Evolutionary conservation across 1,284 basidiomycete genomes (phyloP).

Genomic region (Agroathelia rolfsii): DNA sequence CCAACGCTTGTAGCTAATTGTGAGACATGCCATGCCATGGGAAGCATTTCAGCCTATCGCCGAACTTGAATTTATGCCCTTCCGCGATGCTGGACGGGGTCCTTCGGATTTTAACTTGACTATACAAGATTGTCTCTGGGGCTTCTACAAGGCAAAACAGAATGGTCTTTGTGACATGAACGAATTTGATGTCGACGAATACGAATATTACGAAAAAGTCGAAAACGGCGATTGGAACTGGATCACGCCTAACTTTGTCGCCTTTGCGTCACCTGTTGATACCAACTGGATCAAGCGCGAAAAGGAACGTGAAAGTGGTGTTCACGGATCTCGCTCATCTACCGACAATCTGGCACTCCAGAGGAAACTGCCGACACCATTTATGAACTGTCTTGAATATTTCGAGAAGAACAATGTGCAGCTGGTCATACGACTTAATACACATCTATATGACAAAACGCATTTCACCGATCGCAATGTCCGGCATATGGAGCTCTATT

Average conservation of each 20-base stretch:
- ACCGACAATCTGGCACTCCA: slow-evolving; percentile 51
- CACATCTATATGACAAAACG: slow-evolving; percentile 83
- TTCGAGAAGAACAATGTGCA: slow-evolving; percentile 84
- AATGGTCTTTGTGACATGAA: slow-evolving; percentile 86
- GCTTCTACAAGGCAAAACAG: slow-evolving; percentile 89
- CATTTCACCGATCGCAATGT: slow-evolving; percentile 84
- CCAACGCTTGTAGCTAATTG: slow-evolving; percentile 66
- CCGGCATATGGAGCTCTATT: slow-evolving; percentile 88
- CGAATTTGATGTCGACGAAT: slow-evolving; percentile 83
- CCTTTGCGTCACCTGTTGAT: slow-evolving; percentile 92
- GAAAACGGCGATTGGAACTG: slow-evolving; percentile 98
- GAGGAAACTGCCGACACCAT: slow-evolving; percentile 67
- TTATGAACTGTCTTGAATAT: slow-evolving; percentile 84
- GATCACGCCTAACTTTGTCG: slow-evolving; percentile 88
- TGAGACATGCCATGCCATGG: slow-evolving; percentile 86
- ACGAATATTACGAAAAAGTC: slow-evolving; percentile 91
- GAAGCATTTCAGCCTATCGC: slow-evolving; percentile 91
- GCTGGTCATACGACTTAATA: slow-evolving; percentile 92
- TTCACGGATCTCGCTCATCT: slow-evolving; percentile 23
- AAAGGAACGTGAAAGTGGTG: slow-evolving; percentile 38
- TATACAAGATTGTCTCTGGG: slow-evolving; percentile 93
- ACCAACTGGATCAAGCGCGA: slow-evolving; percentile 63
- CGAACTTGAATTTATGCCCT: slow-evolving; percentile 87
- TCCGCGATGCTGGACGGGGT: slow-evolving; percentile 92
- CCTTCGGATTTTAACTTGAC: slow-evolving; percentile 87